A percentile compares a stretch with the other conserved stretches of the same genome.
Conservation (phyloP, 805 yeast genomes). For the Danielia reshetovae region DNA sequence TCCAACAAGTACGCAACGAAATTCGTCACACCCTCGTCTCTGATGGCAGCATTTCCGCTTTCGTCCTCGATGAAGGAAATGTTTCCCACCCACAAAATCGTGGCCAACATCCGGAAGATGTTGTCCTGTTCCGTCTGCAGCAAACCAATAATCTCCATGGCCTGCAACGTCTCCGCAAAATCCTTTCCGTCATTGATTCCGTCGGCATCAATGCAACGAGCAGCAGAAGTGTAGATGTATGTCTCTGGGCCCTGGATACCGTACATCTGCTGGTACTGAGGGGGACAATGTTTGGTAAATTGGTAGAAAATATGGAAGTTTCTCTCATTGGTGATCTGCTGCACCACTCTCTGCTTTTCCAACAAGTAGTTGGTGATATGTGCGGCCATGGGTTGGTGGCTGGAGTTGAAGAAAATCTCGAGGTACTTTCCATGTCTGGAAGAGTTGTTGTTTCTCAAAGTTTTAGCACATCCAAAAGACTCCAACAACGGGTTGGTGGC, state of each 20-base stretch:
- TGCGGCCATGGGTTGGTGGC: constrained; percentile 89
- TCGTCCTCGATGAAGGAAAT: constrained; percentile 80
- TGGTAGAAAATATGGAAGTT: constrained; percentile 97
- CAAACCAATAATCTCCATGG: constrained; percentile 87
- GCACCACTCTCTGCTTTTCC: constrained; percentile 96
- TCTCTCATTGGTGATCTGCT: constrained; percentile 87
- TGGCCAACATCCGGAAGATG: constrained; percentile 79
- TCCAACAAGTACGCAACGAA: constrained; percentile 90
- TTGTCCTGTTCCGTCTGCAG: constrained; percentile 81
- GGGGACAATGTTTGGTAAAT: constrained; percentile 86
- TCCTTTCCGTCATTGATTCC: constrained; percentile 83
- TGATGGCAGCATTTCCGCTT: constrained; percentile 76
- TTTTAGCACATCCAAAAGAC: constrained; percentile 92
- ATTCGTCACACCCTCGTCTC: constrained; percentile 87
- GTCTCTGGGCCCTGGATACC: constrained; percentile 96
- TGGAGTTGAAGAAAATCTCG: constrained; percentile 77
- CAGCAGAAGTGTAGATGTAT: constrained; percentile 81
- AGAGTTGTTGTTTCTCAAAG: constrained; percentile 82
- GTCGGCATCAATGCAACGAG: constrained; percentile 81
- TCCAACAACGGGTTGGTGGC: constrained; percentile 94
- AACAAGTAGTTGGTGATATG: constrained; percentile 91
- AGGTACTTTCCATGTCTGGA: constrained; percentile 92
- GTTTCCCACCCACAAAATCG: constrained; percentile 93
- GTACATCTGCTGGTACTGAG: constrained; percentile 71
- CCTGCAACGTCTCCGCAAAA: constrained; percentile 73